Base-by-base conservation (phyloP, 2,329 filamentous ascomycete genomes). In the Epichloe brachyelytri region DNA sequence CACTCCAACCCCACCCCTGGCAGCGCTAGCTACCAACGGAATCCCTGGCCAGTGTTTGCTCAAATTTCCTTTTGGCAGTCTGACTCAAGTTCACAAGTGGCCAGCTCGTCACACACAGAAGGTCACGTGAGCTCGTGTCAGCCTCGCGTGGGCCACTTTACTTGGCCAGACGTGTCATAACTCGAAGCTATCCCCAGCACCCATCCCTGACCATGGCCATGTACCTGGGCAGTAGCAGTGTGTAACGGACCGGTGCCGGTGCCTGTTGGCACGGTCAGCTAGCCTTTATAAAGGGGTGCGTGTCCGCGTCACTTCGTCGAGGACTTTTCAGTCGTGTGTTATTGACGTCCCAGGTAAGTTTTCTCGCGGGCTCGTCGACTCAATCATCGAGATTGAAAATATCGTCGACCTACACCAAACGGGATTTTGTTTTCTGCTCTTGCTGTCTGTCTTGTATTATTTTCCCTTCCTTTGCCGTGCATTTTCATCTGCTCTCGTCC, bases 81-180 rank as follows among this genome's bases (percentile, higher is more conserved):
- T 37, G 30, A 38, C 33, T 46, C 44, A 46, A 22, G n/a, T n/a
- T n/a, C n/a, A n/a, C n/a, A n/a, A n/a, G 5, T 33, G 22, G 12
- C 30, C 15, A 46, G 46, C 26, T 38, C 19, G 26, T 26, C 15
- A 40, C 10, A 14, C 12, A 11, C 1, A 15, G 11, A 3, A 6
- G 5, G 26, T 48, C 54, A 56, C 54, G 54, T 56, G 54, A 15
- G 12, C 2, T 11, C 54, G 52, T 39, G 52, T 5, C 1, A 6
- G 15, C 5, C 12, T 30, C 14, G 46, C 36, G 46, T 39, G 20
- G 19, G 8, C 36, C 37, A n/a, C 46, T 48, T 40, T 19, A 48
- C 52, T 37, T 37, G 47, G 48, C 44, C 33, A 43, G 51, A 51
- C 55, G 56, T 53, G 56, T 55, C 51, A 46, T 45, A 43, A 40